Evolutionary conservation across 2,329 filamentous ascomycete species (phyloP), one percentile per base, ranked within the genome.

Genomic region (Neofusicoccum parvum): DNA sequence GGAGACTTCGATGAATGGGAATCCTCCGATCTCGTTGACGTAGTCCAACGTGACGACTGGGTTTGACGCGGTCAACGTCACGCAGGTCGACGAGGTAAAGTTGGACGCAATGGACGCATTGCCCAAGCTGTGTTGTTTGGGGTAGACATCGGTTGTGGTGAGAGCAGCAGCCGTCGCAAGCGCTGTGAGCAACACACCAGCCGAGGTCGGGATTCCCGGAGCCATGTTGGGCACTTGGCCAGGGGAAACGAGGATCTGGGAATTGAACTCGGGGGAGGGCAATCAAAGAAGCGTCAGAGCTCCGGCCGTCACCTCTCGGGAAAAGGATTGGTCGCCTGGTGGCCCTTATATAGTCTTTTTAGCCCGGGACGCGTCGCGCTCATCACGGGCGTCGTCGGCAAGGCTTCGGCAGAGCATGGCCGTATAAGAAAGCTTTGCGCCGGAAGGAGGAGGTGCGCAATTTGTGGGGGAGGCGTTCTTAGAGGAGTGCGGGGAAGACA

Each of bases 1-100:
- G 12, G 65, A 50, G 2, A 79, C 70, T 1, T 74, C 70, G 56
- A 79, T 74, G 49, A 74, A 72, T 3, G 78, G 75, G 53, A 73
- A 73, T 1, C 76, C 78, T 50, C 72, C 76, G 7, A 74, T 69
- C 59, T 79, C 75, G 9, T 65, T 69, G 9, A 74, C 73, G 64
- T 79, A 77, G 54, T 77, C 74, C 0, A 77, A 51, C 0, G 74
- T 76, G 7, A 56, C 64, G 7, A 46, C 17, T 32, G 64, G 54
- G 9, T 41, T 58, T 3, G 50, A 43, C 3, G 41, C 43, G 14
- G 50, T 58, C 20, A 64, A 41, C 15, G 62, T 56, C 3, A 58
- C 12, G n/a, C 39, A 46, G 7, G 51, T 39, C 7, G 62, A 64
- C 2, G 45, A 62, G 32, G 59, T 41, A 36, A 41, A 62, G 34